These are phyloP conservation scores for Athelia sp. DNA, from an alignment of 1,284 basidiomycete genomes.

Conservation along the genomic window DNA sequence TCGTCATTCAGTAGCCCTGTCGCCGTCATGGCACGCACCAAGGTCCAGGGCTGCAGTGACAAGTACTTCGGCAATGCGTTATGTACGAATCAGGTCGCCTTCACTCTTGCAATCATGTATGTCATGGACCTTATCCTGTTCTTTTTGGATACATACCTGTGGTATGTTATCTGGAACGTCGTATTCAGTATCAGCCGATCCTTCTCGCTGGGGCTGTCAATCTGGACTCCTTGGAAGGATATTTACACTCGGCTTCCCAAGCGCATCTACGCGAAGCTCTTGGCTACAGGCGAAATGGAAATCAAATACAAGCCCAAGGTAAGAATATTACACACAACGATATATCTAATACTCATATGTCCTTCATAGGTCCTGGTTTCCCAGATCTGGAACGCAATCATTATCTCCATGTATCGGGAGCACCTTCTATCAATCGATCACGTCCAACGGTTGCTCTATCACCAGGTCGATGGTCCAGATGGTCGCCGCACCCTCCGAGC, in stretches of 20 bases:
- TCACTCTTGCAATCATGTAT: constrained; percentile 94
- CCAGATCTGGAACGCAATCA: constrained; percentile 96
- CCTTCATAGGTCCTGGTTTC: constrained; percentile 79
- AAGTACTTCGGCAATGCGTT: constrained; percentile 73
- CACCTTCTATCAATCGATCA: constrained; percentile 94
- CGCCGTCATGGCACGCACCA: constrained; percentile 88
- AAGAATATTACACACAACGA: constrained; percentile 9
- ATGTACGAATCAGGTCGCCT: constrained; percentile 86
- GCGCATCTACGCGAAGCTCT: constrained; percentile 91
- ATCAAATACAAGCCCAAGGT: constrained; percentile 97
- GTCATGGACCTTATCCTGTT: constrained; percentile 92
- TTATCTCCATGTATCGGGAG: constrained; percentile 98
- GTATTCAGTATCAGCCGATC: constrained; percentile 89
- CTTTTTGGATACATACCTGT: constrained; percentile 97
- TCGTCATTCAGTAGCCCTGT: constrained; percentile 90
- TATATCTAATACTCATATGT: not conserved
- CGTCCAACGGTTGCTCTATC: constrained; percentile 90
- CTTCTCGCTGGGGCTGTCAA: constrained; percentile 86
- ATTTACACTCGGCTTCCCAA: constrained; percentile 94
- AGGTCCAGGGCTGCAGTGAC: constrained; percentile 83
- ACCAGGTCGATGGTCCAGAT: constrained; percentile 85
- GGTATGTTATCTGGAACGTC: constrained; percentile 97
- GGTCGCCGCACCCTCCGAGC: constrained; percentile 88
- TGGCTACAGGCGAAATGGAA: constrained; percentile 93
- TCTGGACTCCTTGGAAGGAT: constrained; percentile 97